phyloP scores from a whole-genome alignment of 371 early-diverging fungal species.

The Zychaea mexicana region DNA sequence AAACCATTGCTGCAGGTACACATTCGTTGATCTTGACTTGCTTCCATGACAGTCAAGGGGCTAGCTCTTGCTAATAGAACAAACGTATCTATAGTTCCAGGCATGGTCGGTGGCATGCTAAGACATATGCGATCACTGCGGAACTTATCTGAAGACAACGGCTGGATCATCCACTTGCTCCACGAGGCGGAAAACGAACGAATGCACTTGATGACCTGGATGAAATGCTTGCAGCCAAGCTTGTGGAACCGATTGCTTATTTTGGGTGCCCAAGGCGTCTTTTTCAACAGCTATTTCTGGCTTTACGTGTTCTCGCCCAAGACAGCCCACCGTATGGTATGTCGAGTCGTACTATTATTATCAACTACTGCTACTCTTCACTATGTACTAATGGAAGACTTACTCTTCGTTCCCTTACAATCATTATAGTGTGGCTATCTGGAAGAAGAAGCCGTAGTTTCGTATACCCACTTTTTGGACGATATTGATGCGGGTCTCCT shows the following conservation, averaged over 20 bases:
- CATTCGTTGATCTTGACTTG: too few relatives aligned
- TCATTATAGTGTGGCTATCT: too few relatives aligned
- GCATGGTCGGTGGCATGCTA: slow-evolving; percentile 89
- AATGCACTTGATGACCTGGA: slow-evolving; percentile 91
- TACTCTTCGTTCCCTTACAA: background rate
- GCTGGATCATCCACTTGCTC: slow-evolving; percentile 85
- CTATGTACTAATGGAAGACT: background rate
- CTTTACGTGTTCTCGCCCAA: slow-evolving; percentile 83
- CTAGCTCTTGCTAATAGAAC: too few relatives aligned
- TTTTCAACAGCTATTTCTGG: slow-evolving; percentile 88
- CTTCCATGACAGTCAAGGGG: too few relatives aligned
- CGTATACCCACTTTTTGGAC: slow-evolving; percentile 89
- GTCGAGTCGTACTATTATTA: background rate
- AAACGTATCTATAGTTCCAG: slow-evolving; percentile 63
- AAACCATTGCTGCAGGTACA: slow-evolving; percentile 77
- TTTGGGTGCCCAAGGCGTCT: slow-evolving; percentile 82
- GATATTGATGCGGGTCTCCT: slow-evolving; percentile 85
- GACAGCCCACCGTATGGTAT: slow-evolving; percentile 75
- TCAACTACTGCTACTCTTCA: background rate
- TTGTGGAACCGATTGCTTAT: slow-evolving; percentile 64
- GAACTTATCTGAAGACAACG: slow-evolving; percentile 81
- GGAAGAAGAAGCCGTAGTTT: slow-evolving; percentile 85
- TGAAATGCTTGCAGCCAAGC: slow-evolving; percentile 75
- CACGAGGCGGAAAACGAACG: slow-evolving; percentile 87
- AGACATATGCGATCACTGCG: slow-evolving; percentile 87